These are phyloP conservation scores for Chytriomyces confervae DNA, from an alignment of 192 early-diverging fungal genomes.

Conservation along the genomic window DNA sequence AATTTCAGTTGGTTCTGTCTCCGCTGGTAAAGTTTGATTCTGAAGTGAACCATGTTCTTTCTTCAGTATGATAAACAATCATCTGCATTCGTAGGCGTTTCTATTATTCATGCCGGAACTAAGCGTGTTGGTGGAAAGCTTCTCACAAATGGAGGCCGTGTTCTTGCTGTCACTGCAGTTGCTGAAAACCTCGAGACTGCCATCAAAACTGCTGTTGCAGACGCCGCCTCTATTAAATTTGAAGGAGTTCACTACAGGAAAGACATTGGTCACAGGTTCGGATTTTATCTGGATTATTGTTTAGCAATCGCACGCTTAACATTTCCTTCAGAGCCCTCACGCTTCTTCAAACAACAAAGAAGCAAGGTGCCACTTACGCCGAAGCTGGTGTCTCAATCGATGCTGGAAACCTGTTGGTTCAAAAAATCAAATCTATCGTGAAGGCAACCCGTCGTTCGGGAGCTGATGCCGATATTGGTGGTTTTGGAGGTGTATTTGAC, in stretches of 20 bases:
- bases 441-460: constrained; percentile 92
- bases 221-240: constrained; percentile 70
- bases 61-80: constrained; percentile 1
- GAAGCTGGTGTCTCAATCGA: constrained; percentile 97
- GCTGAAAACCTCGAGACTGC: constrained; percentile 75
- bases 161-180: constrained; percentile 89
- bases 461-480: constrained; percentile 95
- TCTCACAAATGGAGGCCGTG: constrained; percentile 92
- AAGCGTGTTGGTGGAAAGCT: constrained; percentile 59
- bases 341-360: constrained; percentile 51
- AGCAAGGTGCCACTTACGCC: constrained; percentile 83
- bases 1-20: constrained; percentile 66
- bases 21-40: constrained; percentile 36
- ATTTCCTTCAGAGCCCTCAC: constrained; percentile 50
- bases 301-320: constrained; percentile 10
- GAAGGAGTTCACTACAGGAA: constrained; percentile 85
- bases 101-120: constrained; percentile 96
- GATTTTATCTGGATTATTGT: constrained; percentile 49
- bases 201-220: constrained; percentile 76
- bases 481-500: constrained; percentile 98
- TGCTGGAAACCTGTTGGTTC: constrained; percentile 92
- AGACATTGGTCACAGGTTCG: constrained; percentile 86
- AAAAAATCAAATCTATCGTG: constrained; percentile 94
- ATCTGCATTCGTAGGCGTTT: constrained; percentile 42
- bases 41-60: background rate